These are phyloP conservation scores for Mycena polygramma DNA, from an alignment of 768 basidiomycete species.

Conservation along the genomic window DNA sequence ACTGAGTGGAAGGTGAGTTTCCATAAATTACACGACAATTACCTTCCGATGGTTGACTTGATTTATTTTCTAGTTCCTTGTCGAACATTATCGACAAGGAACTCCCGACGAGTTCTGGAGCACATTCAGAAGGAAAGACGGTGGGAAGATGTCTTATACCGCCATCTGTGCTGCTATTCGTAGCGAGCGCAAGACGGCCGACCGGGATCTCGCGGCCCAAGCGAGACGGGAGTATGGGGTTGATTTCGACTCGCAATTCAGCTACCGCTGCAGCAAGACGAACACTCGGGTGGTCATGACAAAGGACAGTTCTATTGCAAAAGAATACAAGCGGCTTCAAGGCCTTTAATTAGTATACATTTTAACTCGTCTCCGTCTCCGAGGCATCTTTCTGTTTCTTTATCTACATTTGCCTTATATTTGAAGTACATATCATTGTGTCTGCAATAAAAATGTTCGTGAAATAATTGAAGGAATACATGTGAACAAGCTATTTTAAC, in stretches of 20 bases:
- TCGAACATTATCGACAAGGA: constrained; percentile 32
- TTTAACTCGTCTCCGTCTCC: no score
- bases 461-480: no score
- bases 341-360: constrained; percentile 12
- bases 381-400: no score
- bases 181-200: constrained; percentile 13
- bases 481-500: not conserved
- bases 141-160: constrained; percentile 34
- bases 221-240: constrained; percentile 35
- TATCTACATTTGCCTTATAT: no score
- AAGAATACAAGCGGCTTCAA: constrained; percentile 14
- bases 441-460: no score
- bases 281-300: constrained; percentile 26
- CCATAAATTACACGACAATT: not conserved
- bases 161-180: constrained; percentile 31
- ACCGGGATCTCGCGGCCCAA: constrained; percentile 24
- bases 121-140: constrained; percentile 28
- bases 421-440: no score
- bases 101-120: constrained; percentile 38
- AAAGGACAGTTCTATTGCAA: constrained; percentile 32
- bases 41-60: not conserved
- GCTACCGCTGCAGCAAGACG: constrained; percentile 35
- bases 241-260: constrained; percentile 31
- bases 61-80: constrained; percentile 28
- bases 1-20: constrained; percentile 35